These are phyloP conservation scores for Mycena pura DNA, from an alignment of 768 basidiomycete genomes.

Conservation along the genomic window DNA sequence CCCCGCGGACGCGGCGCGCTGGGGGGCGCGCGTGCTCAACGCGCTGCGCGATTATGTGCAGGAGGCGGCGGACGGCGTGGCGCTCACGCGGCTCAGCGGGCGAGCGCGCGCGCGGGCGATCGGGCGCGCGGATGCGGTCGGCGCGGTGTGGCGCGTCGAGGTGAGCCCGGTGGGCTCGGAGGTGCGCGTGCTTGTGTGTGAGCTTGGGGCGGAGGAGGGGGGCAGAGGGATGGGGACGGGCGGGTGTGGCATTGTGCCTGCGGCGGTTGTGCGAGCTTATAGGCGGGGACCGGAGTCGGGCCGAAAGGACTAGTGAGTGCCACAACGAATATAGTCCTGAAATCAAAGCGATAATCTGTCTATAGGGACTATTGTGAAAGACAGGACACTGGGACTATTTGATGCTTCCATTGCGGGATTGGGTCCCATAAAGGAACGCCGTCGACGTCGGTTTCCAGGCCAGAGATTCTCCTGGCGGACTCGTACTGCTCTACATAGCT, in stretches of 20 bases:
- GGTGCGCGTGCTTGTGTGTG: slow-evolving; percentile 6
- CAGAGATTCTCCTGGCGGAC: too few species aligned
- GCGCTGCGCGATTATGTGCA: slow-evolving; percentile 20
- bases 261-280: slow-evolving; percentile 1
- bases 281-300: neutral
- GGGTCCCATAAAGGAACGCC: too few species aligned
- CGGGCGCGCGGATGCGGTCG: neutral
- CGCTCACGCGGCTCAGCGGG: neutral
- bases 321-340: too few species aligned
- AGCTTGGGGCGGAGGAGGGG: neutral
- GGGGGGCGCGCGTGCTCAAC: slow-evolving; percentile 14
- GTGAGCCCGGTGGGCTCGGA: slow-evolving; percentile 7
- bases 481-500: too few species aligned
- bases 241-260: neutral
- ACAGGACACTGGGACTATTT: too few species aligned
- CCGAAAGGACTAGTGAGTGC: too few species aligned
- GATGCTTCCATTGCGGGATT: too few species aligned
- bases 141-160: slow-evolving; percentile 9
- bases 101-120: neutral
- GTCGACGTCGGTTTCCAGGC: too few species aligned
- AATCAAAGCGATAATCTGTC: neutral
- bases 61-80: slow-evolving; percentile 5
- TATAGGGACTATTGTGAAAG: too few species aligned
- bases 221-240: neutral
- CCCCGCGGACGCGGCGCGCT: slow-evolving; percentile 5